Evolutionary conservation across 2,329 filamentous ascomycete genomes (phyloP), one percentile per base, ranked within the genome.

Genomic region (Coniochaeta sp.): DNA sequence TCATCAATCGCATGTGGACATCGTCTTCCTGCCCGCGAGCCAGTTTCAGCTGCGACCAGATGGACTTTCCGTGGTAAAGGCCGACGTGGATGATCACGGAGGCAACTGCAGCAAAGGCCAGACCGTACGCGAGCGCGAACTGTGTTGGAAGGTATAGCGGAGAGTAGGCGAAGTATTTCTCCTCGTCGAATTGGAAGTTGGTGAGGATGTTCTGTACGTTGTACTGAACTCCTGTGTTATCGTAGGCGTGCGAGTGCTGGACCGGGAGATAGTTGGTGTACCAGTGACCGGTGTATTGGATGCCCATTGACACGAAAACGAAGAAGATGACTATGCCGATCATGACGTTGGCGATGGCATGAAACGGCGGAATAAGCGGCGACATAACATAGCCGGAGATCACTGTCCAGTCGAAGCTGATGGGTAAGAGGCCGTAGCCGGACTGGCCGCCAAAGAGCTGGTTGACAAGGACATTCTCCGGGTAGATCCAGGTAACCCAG

Each of bases 61-160:
- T 81, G 60, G 82, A 79, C 58, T 73, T 74, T 34, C 82, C 82
- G 64, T 85, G 79, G 68, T 85, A 86, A 16, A 85, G 69, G 1
- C 67, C 70, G 50, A 83, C 81, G 61, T 86, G 83, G 8, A 84
- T 77, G 47, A 86, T 71, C 60, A 85, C 84, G 11, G 85, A 82
- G 0, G 84, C 79, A 31, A 89, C 80, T 24, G 86, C 83, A n/a
- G 87, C 87, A 67, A 89, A 89, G 0, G 83, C 84, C 12, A 89
- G 74, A 1, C 86, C 86, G 65, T 89, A 85, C 8, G 77, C 74
- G 40, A 85, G 70, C 2, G 81, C 79, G 62, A 84, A 89, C 62
- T 87, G 86, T 0, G 85, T 81, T 2, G 84, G 79, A 22, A 89
- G 75, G 67, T 83, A 89, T 4, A 89, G 77, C 1, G 87, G 87